Conservation (phyloP, 1,284 basidiomycete species). For the Salmacisia buchloeana region DNA sequence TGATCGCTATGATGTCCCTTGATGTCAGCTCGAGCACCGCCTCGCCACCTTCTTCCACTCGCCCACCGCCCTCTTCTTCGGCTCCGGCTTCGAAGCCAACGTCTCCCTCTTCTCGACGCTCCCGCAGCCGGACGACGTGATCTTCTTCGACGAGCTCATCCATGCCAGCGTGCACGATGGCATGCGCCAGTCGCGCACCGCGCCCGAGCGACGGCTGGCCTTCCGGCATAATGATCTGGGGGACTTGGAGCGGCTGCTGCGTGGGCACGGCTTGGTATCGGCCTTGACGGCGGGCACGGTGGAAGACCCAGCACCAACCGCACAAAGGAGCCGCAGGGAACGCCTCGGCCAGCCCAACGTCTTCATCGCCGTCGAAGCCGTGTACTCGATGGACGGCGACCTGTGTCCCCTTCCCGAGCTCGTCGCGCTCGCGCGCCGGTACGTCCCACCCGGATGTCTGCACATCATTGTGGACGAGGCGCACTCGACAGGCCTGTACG, state of each 20-base stretch:
- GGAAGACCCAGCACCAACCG: no score
- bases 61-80: constrained; percentile 72
- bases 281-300: not conserved
- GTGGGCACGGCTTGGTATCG: no score
- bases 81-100: constrained; percentile 92
- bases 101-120: constrained; percentile 77
- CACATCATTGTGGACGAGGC: constrained; percentile 11
- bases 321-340: no score
- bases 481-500: constrained; percentile 72
- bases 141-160: constrained; percentile 81
- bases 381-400: constrained; percentile 96
- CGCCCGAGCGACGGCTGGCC: constrained; percentile 46
- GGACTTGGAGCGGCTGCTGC: constrained; percentile 11
- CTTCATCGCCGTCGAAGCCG: constrained; percentile 70
- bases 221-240: constrained; percentile 66
- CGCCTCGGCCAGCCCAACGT: constrained; percentile 23
- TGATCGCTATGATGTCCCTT: not conserved
- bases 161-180: constrained; percentile 92
- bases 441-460: constrained; percentile 56
- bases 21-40: constrained; percentile 26
- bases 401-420: constrained; percentile 70
- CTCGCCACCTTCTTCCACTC: constrained; percentile 31
- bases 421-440: constrained; percentile 59
- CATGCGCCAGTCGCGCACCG: constrained; percentile 63
- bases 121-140: constrained; percentile 70